These are phyloP conservation scores for Eucalyptus cloeziana DNA, from an alignment of 345 rosid genomes.

Conservation along the genomic window DNA sequence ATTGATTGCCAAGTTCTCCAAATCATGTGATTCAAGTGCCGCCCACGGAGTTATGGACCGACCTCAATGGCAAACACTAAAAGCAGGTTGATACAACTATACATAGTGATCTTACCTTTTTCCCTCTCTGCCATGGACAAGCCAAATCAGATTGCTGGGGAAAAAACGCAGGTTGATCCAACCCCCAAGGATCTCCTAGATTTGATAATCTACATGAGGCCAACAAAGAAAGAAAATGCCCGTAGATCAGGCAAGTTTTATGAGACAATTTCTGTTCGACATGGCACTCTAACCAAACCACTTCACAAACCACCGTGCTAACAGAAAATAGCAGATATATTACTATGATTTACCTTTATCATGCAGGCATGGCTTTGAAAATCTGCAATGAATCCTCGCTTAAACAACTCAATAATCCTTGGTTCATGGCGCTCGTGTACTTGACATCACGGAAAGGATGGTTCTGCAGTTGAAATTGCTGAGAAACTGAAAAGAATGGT, in stretches of 20 bases:
- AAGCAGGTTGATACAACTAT: not conserved
- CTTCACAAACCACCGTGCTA: not conserved
- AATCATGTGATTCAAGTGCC: not conserved
- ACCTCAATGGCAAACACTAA: not conserved
- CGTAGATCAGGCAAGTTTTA: not conserved
- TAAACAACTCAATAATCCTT: conserved; percentile 48
- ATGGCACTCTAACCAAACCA: not conserved
- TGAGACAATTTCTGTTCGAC: not conserved
- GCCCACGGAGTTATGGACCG: not conserved
- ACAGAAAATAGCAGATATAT: not conserved
- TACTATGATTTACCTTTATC: not conserved
- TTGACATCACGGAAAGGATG: conserved; percentile 57
- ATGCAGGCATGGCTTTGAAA: conserved; percentile 12
- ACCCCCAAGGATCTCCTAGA: not conserved
- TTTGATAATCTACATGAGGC: not conserved
- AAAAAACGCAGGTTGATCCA: not conserved
- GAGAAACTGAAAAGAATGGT: conserved; percentile 33
- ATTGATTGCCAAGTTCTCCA: not conserved
- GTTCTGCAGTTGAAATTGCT: conserved; percentile 26
- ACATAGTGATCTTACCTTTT: not conserved
- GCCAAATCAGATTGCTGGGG: not conserved
- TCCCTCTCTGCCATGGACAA: not conserved
- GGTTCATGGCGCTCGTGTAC: conserved; percentile 6
- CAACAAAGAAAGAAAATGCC: not conserved
- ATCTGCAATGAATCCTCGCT: conserved; percentile 54